Evolutionary conservation across 2,329 filamentous ascomycete genomes (phyloP), one percentile per base, ranked within the genome.

Genomic region (Diaporthe longicolla): DNA sequence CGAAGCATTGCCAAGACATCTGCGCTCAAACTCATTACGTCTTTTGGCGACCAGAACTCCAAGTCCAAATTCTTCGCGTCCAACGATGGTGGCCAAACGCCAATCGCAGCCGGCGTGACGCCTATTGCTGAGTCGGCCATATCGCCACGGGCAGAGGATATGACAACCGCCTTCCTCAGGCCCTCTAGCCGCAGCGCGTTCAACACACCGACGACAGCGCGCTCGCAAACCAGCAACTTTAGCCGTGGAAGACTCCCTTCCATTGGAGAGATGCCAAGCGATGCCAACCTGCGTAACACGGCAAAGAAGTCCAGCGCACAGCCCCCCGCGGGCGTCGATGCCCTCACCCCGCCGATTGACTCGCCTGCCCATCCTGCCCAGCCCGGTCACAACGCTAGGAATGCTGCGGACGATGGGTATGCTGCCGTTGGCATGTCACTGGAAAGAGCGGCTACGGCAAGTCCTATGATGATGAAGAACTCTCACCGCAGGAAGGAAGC

Each of bases 1-100:
- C 85, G 89, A 76, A 89, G 89, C 84, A 91, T 94, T 69, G 91
- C 92, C 17, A 97, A 97, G 84, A 92, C 93, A 37, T 94, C 95
- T 13, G 91, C 96, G 0, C 86, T 98, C 75, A 98, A 97, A 82
- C 89, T 98, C 2, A 97, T 98, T 79, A 98, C 97, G 0, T 93
- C 93, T 0, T 98, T 99, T 79, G 93, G 91, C 10, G 90, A 92
- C 63, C 86, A 87, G 59, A 84, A 84, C 6, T 85, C 86, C 29
- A 92, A 92, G 76, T 90, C 92, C 70, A 91, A 90, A 82, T 91
- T 94, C 83, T 90, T 92, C 77, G 84, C 86, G 0, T 82, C 85
- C 52, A 84, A 82, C 8, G 90, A 92, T 66, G 89, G 87, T 48
- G 89, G 89, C 11, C 86, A 86, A 77, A 98, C 95, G 0, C 95